phyloP scores from a whole-genome alignment of 2,329 filamentous ascomycete species.

The Sordariomycetes sp. region DNA sequence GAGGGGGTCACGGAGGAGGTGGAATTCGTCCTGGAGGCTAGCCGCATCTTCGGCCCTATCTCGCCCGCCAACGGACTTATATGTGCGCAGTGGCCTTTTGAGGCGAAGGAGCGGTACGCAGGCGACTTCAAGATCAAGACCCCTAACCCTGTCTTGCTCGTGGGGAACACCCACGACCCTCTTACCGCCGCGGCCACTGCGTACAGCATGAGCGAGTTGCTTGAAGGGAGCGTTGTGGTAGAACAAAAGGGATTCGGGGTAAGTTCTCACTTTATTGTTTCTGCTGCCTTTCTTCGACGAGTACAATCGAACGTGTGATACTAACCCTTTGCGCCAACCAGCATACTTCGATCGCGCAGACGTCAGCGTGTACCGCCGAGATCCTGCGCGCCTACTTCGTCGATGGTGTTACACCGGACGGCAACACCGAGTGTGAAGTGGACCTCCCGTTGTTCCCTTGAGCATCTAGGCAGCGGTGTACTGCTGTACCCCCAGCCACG shows the following conservation, averaged over 20 bases:
- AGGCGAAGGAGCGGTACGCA: constrained; percentile 14
- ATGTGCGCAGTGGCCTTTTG: constrained; percentile 26
- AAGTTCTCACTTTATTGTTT: no score
- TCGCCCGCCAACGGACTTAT: constrained; percentile 7
- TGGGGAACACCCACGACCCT: constrained; percentile 33
- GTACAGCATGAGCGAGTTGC: constrained; percentile 28
- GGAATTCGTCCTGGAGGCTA: constrained; percentile 9
- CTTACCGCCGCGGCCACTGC: constrained; percentile 35
- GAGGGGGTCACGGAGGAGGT: not conserved
- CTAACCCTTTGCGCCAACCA: not conserved
- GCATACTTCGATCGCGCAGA: not conserved
- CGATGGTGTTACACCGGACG: not conserved
- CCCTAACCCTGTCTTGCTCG: constrained; percentile 30
- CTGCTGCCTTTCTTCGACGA: not conserved
- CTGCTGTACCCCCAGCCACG: no score
- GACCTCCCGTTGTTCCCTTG: not conserved
- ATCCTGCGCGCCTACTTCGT: not conserved
- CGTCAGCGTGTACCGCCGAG: not conserved
- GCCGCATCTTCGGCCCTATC: constrained; percentile 16
- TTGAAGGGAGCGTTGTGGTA: constrained; percentile 32
- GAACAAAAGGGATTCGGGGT: constrained; percentile 40
- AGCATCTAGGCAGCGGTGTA: no score
- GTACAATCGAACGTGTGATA: not conserved
- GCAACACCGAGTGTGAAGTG: not conserved
- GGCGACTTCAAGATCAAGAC: constrained; percentile 23